phyloP scores from a whole-genome alignment of 208 protist genomes.

The Crithidia fasciculata region DNA sequence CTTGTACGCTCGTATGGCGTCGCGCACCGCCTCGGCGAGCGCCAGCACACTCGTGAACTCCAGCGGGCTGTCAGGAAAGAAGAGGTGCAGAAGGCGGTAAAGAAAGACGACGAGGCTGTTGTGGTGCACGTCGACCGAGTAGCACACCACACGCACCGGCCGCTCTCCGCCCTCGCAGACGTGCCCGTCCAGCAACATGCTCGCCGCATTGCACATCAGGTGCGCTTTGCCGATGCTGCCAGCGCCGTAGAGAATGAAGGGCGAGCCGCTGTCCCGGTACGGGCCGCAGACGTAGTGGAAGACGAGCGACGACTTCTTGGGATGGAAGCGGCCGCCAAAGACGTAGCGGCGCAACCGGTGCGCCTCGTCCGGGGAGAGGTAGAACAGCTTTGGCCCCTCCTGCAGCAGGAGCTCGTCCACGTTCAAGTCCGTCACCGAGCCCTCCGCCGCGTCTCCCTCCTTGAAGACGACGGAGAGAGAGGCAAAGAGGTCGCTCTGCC shows the following conservation, averaged over 20 bases:
- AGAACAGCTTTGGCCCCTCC: conserved; percentile 31
- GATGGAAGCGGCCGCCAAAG: conserved; percentile 23
- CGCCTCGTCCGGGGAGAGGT: conserved; percentile 22
- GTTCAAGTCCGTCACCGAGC: conserved; percentile 1
- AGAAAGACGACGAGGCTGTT: conserved; percentile 64
- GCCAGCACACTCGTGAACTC: conserved; percentile 49
- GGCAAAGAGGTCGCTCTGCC: conserved; percentile 74
- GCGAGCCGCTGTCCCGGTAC: conserved; percentile 45
- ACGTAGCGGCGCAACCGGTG: conserved; percentile 23
- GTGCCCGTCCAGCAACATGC: conserved; percentile 24
- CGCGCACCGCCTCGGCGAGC: conserved; percentile 49
- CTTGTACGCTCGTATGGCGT: conserved; percentile 54
- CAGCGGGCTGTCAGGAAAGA: conserved; percentile 27
- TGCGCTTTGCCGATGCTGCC: conserved; percentile 58
- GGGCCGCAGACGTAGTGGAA: conserved; percentile 41
- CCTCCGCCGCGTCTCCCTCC: conserved; percentile 31
- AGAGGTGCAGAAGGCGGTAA: conserved; percentile 63
- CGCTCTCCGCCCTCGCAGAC: conserved; percentile 13
- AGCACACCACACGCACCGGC: conserved; percentile 41
- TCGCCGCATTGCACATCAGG: conserved; percentile 62
- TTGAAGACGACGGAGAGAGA: conserved; percentile 57
- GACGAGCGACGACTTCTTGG: conserved; percentile 43
- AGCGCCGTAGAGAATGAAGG: conserved; percentile 76
- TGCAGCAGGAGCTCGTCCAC: conserved; percentile 6
- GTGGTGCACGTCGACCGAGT: conserved; percentile 43